Percentiles rank a stretch among this genome's conserved stretches.
These are phyloP conservation scores for Danielozyma ontarioensis DNA, from an alignment of 805 yeast species.

Conservation along the genomic window DNA sequence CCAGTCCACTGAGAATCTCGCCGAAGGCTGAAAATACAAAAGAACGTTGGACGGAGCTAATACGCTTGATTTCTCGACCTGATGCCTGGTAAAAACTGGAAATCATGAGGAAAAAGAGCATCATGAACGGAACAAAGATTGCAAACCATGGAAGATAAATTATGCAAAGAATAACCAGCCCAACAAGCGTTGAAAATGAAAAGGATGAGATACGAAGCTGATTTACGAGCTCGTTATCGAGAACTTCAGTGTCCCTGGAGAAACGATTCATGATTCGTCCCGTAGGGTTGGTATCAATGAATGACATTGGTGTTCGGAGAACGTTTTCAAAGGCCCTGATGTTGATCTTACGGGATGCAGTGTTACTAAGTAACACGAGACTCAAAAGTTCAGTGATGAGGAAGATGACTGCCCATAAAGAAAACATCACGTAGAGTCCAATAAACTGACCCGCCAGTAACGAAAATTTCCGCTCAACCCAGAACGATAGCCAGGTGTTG, in stretches of 20 bases:
- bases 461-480: slow-evolving; percentile 12
- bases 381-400: slow-evolving; percentile 4
- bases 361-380: slow-evolving; percentile 9
- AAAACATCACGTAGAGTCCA: slow-evolving; percentile 13
- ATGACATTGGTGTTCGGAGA: slow-evolving; percentile 17
- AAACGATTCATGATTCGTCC: slow-evolving; percentile 23
- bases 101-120: slow-evolving; percentile 1
- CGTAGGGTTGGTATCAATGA: slow-evolving; percentile 20
- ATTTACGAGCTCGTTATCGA: slow-evolving; percentile 19
- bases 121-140: slow-evolving; percentile 4
- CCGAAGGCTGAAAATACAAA: slow-evolving; percentile 6
- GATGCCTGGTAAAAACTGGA: slow-evolving; percentile 6
- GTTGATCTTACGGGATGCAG: slow-evolving; percentile 11
- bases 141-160: slow-evolving; percentile 10
- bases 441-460: slow-evolving; percentile 5
- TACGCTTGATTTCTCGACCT: slow-evolving; percentile 7
- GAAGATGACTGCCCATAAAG: slow-evolving; percentile 10
- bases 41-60: slow-evolving; percentile 6
- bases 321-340: slow-evolving; percentile 10
- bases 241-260: slow-evolving; percentile 18
- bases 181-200: neutral
- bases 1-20: slow-evolving; percentile 7
- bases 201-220: slow-evolving; percentile 10
- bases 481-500: slow-evolving; percentile 20
- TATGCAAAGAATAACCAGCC: slow-evolving; percentile 3